Conservation (phyloP, 192 early-diverging fungal genomes). For the Coemansia reversa region DNA sequence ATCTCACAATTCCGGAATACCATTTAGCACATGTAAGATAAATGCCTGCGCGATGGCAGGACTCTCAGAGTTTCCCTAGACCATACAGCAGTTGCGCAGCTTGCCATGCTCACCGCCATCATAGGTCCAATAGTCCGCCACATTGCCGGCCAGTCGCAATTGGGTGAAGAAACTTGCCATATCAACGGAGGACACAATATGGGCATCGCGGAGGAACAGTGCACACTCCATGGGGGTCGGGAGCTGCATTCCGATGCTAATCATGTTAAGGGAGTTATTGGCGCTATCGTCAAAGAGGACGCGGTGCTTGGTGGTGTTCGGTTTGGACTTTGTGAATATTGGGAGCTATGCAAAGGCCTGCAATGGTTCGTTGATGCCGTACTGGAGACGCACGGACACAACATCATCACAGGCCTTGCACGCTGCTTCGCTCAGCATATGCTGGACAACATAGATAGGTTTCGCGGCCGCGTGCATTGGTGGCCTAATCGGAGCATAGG, state of each 20-base stretch:
- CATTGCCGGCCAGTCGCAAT: background rate
- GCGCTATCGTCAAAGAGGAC: conserved; percentile 23
- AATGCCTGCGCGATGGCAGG: conserved; percentile 14
- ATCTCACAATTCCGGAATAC: background rate
- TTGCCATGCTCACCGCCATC: background rate
- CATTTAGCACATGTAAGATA: conserved; percentile 6
- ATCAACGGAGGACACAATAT: background rate
- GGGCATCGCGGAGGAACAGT: conserved; percentile 9
- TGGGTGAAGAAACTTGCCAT: conserved; percentile 7
- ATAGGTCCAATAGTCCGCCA: conserved; percentile 17
- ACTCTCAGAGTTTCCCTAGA: conserved; percentile 17
- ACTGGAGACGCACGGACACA: background rate
- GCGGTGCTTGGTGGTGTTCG: conserved; percentile 6
- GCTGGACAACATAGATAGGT: conserved; percentile 12
- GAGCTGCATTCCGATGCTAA: conserved; percentile 20
- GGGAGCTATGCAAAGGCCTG: conserved; percentile 10
- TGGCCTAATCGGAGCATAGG: conserved; percentile 15
- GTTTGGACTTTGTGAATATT: conserved; percentile 17
- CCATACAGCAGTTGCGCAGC: conserved; percentile 12
- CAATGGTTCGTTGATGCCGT: conserved; percentile 22
- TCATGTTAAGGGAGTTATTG: conserved; percentile 27
- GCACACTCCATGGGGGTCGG: conserved; percentile 7
- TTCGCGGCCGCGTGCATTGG: conserved; percentile 9
- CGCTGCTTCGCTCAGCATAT: conserved; percentile 14
- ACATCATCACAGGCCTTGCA: background rate